Base-by-base conservation (phyloP, 495 filamentous ascomycete species). In the Penicillium canariense region DNA sequence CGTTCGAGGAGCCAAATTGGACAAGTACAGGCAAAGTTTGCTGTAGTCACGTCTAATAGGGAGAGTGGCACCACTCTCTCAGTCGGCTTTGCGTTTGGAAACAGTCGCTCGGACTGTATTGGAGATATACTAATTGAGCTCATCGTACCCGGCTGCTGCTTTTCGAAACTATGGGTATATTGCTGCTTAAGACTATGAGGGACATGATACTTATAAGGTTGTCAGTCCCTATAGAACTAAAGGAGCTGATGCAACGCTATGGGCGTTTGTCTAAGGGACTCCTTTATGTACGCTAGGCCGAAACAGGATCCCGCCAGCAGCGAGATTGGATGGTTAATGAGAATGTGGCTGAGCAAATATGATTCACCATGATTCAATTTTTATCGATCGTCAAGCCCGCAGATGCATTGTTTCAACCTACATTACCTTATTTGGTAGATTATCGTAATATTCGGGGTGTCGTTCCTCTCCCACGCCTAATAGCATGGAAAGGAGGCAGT, bases 1-100 rank as follows among this genome's bases (percentile, higher is more conserved):
- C 27, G 31, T 14, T 63, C 56, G 28, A 61, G 67, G 5, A 71
- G 30, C 70, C 70, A 73, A 17, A 66, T 55, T 4, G 60, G 65
- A 22, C 46, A 61, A 2, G 56, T 55, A 2, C 61, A 30, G 2
- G 54, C 34, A 39, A 66, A 70, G 18, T 66, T 43, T 1, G 59
- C 60, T 6, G 64, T 61, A 8, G 59, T 69, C 5, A 67, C 68
- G 56, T 73, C 68, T 0, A 71, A 51, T 1, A 73, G 53, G 4
- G 68, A 73, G 6, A 73, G 61, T 9, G 61, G 48, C 6, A 51
- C 34, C 7, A 32, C 34, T 15, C 43, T 10, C 34, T 59, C 49
- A 11, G 11, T 20, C 2, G 45, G 45, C n/a, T 31, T 47, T 0
- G 26, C 39, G 20, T 10, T 53, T 4, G 60, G 60, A 20, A 56